These are phyloP conservation scores for Entamoeba histolytica DNA, from an alignment of 208 protist species.

Conservation along the genomic window DNA sequence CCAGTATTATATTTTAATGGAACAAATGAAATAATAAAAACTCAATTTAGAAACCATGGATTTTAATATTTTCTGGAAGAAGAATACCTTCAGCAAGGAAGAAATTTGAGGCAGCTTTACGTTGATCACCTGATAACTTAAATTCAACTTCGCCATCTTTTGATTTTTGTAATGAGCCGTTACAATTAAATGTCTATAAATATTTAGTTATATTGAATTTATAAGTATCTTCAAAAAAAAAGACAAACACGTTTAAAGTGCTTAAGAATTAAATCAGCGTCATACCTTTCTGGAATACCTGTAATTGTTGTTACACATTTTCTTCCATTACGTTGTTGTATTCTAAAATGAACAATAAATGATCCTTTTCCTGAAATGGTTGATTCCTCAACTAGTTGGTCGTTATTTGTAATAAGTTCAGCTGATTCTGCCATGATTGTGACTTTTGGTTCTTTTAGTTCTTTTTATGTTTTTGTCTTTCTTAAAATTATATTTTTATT, in stretches of 20 bases:
- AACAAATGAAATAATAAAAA: background rate
- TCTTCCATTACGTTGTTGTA: background rate
- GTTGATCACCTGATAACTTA: background rate
- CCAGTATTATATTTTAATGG: too few species aligned
- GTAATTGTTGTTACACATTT: background rate
- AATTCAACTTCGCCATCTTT: background rate
- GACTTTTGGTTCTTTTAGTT: background rate
- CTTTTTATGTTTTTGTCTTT: too few species aligned
- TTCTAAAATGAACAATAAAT: background rate
- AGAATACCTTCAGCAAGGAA: background rate
- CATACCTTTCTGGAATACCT: background rate
- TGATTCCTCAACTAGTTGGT: background rate
- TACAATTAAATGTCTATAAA: background rate
- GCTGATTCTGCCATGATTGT: background rate
- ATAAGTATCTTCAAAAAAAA: background rate
- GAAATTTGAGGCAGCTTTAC: background rate
- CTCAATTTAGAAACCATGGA: background rate
- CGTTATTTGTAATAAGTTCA: background rate
- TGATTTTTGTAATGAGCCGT: background rate
- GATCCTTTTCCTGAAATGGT: background rate
- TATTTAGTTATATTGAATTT: too few species aligned
- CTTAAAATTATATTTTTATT: too few species aligned
- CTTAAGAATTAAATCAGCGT: background rate
- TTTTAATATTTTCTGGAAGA: background rate
- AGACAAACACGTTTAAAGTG: background rate